Base-by-base conservation (phyloP, 1,139 yeast species). In the Hemisphaericaspora subhashii region DNA sequence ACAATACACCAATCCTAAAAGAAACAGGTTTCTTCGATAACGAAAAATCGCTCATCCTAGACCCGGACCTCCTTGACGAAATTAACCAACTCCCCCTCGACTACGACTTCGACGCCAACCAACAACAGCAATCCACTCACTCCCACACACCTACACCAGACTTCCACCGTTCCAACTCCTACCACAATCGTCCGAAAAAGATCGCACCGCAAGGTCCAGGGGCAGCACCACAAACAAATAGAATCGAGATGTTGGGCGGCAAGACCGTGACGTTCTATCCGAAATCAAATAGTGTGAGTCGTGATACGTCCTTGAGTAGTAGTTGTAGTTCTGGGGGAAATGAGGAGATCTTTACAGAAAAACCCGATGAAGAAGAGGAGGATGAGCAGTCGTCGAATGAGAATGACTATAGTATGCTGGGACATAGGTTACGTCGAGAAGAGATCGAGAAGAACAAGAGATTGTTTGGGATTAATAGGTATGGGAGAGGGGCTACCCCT, bases 81-180 rank as follows among this genome's bases (percentile, higher is more conserved):
- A 66, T 77, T 18, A 79, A 81, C 48, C 70, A 61, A 33, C 58
- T 80, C 2, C 85, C 86, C 0, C 84, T 77, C 51, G 86, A 80
- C 48, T 79, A 60, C 50, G 81, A 79, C 37, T 78, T 77, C 50
- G 73, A 71, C 27, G 5, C 15, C 27, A 24, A 12, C 5, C 57
- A 60, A 15, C 58, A 58, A 15, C 53, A 54, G 31, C 53, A 51
- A 31, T 18, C 26, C 15, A 13, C 15, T 13, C 12, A 18, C 8
- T 10, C 15, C 5, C 11, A 11, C 5, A 14, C 37, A 31, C 15
- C 17, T 21, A 26, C 33, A 9, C 5, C 15, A 5, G 53, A 44
- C 1, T 57, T 58, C 45, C 43, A 51, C 38, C 45, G 67, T 32
- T 65, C 72, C 3, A 66, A 63, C 42, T 67, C 73, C 1, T 71